Evolutionary conservation across 176 grass and related monocot genomes (phyloP).

Genomic region (Musa beccarii): DNA sequence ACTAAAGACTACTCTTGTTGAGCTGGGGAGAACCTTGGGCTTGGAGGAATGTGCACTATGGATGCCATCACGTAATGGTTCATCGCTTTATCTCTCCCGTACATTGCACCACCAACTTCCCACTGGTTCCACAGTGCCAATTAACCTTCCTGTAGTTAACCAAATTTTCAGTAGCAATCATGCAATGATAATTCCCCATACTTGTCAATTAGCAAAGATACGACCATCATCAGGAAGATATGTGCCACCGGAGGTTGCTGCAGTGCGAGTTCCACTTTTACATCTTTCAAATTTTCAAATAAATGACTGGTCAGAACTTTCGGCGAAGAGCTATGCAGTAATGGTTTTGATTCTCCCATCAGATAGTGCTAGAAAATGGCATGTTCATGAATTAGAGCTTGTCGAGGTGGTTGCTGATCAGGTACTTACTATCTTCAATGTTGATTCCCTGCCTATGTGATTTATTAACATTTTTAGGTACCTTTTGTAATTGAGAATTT

Average conservation of each 20-base stretch:
- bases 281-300: constrained; percentile 51
- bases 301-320: constrained; percentile 5
- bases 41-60: constrained; percentile 66
- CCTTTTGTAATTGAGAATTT: not conserved
- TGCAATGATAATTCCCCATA: constrained; percentile 14
- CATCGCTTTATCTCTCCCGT: constrained; percentile 27
- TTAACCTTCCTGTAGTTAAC: constrained; percentile 23
- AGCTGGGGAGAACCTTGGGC: constrained; percentile 49
- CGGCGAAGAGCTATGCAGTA: constrained; percentile 37
- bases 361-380: not conserved
- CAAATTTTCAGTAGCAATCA: constrained; percentile 25
- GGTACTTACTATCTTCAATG: constrained; percentile 16
- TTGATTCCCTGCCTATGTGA: not conserved
- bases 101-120: constrained; percentile 20
- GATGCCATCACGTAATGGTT: constrained; percentile 47
- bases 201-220: constrained; percentile 20
- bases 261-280: constrained; percentile 35
- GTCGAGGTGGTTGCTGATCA: constrained; percentile 53
- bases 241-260: constrained; percentile 40
- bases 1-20: constrained; percentile 65
- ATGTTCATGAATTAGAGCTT: constrained; percentile 12
- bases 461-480: not conserved
- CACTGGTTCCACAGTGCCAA: constrained; percentile 17
- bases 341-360: constrained; percentile 59
- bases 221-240: constrained; percentile 16